phyloP scores from a whole-genome alignment of 179 eudicot genomes.

The Spergularia azorica region DNA sequence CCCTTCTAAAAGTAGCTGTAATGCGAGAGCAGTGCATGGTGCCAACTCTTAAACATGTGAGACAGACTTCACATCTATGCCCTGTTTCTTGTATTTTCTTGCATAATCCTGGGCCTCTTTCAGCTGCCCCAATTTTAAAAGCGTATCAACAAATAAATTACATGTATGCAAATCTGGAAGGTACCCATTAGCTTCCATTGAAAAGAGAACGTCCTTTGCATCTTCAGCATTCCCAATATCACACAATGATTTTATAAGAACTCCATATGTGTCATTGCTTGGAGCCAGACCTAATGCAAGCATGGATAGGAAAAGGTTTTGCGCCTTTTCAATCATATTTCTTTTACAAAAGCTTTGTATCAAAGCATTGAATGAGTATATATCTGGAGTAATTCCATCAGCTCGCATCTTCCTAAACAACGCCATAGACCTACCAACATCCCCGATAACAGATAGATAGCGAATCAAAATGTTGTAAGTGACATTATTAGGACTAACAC shows the following conservation, averaged over 20 bases:
- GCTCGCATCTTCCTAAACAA: constrained; percentile 68
- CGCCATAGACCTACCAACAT: constrained; percentile 53
- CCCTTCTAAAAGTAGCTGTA: not conserved
- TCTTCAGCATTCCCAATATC: constrained; percentile 57
- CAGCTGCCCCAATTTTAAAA: constrained; percentile 44
- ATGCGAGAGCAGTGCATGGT: constrained; percentile 6
- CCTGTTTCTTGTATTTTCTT: constrained; percentile 51
- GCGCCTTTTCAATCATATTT: constrained; percentile 68
- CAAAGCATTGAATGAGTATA: constrained; percentile 74
- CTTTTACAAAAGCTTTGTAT: constrained; percentile 68
- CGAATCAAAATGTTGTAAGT: constrained; percentile 82
- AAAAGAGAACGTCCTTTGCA: constrained; percentile 58
- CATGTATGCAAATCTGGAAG: constrained; percentile 63
- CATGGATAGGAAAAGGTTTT: constrained; percentile 67
- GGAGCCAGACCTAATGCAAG: constrained; percentile 59
- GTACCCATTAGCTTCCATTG: constrained; percentile 76
- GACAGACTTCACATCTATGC: constrained; percentile 34
- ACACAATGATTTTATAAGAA: constrained; percentile 75
- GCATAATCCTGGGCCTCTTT: constrained; percentile 54
- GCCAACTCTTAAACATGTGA: constrained; percentile 7
- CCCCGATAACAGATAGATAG: constrained; percentile 63
- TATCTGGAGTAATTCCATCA: constrained; percentile 71
- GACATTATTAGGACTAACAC: constrained; percentile 66
- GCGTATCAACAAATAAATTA: constrained; percentile 49
- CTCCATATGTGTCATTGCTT: constrained; percentile 61